phyloP scores from a whole-genome alignment of 768 basidiomycete genomes.

The Rhodotorula graminis region DNA sequence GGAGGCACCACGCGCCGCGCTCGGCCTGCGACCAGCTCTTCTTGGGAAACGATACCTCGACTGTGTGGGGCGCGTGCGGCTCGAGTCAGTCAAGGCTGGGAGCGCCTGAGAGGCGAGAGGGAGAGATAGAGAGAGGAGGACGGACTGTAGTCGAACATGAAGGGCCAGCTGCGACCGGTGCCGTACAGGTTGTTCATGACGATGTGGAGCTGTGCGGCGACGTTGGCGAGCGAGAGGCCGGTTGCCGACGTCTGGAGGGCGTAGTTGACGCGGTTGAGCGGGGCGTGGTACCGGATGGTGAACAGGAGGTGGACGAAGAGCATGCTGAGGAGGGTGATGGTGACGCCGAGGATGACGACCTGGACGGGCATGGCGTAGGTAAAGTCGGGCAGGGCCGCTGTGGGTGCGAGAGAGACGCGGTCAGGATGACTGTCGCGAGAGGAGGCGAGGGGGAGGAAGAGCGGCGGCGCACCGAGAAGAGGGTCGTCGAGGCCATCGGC shows the following conservation, averaged over 20 bases:
- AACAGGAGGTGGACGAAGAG: conserved; percentile 89
- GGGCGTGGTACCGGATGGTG: conserved; percentile 93
- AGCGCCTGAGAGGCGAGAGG: conserved; percentile 33
- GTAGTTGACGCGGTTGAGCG: conserved; percentile 87
- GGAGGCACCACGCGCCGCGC: conserved; percentile 72
- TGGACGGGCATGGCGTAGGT: conserved; percentile 86
- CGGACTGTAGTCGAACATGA: conserved; percentile 88
- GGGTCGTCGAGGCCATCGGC: conserved; percentile 2
- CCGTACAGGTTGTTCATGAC: conserved; percentile 47
- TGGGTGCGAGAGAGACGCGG: neutral
- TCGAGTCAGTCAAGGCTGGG: neutral
- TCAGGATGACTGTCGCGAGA: neutral
- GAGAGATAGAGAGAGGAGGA: conserved; percentile 57
- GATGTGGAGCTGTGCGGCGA: conserved; percentile 70
- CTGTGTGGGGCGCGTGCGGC: neutral
- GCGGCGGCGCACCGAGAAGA: conserved; percentile 10
- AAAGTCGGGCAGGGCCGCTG: conserved; percentile 62
- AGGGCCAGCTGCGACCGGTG: conserved; percentile 62
- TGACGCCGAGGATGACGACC: conserved; percentile 75
- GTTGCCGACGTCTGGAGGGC: conserved; percentile 70
- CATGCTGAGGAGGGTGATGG: conserved; percentile 74
- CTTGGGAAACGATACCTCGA: conserved; percentile 32
- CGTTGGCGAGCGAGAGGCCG: conserved; percentile 67
- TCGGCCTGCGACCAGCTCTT: conserved; percentile 60
- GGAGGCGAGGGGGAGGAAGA: neutral